These are phyloP conservation scores for Blastocystis hominis DNA, from an alignment of 352 stramenopile genomes.

Conservation along the genomic window DNA sequence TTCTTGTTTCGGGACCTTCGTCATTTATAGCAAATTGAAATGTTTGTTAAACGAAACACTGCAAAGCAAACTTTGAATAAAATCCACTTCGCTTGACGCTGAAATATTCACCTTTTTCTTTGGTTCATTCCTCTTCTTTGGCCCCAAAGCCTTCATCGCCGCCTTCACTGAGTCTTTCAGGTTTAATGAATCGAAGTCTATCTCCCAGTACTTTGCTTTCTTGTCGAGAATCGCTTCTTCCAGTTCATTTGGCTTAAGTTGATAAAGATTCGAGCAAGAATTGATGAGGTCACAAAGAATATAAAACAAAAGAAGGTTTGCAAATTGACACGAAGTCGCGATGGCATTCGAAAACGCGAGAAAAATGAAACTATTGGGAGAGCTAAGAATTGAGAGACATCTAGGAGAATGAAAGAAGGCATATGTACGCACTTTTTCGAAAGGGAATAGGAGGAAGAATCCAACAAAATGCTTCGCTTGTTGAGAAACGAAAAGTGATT, in stretches of 20 bases:
- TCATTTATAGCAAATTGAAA: neutral
- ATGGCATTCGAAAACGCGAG: neutral
- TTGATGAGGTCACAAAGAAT: neutral
- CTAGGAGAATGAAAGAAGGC: neutral
- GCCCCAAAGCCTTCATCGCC: neutral
- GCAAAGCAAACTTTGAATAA: neutral
- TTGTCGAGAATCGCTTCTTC: neutral
- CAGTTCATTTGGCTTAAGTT: neutral
- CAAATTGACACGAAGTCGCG: neutral
- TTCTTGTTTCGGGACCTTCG: neutral
- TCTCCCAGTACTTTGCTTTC: neutral
- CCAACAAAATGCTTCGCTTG: constrained; percentile 25
- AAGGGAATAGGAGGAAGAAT: neutral
- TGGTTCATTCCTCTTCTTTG: neutral
- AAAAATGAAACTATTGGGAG: neutral
- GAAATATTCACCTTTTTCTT: neutral
- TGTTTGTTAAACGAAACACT: neutral
- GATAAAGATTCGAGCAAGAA: neutral
- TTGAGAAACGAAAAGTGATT: neutral
- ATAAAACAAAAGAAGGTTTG: constrained; percentile 37
- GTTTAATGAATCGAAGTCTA: neutral
- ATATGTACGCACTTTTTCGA: neutral
- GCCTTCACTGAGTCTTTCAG: neutral
- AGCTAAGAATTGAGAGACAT: neutral
- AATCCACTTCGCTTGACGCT: neutral